Evolutionary conservation across 176 grass and related monocot species (phyloP), one percentile per base, ranked within the genome.

Genomic region (Oryza rufipogon): DNA sequence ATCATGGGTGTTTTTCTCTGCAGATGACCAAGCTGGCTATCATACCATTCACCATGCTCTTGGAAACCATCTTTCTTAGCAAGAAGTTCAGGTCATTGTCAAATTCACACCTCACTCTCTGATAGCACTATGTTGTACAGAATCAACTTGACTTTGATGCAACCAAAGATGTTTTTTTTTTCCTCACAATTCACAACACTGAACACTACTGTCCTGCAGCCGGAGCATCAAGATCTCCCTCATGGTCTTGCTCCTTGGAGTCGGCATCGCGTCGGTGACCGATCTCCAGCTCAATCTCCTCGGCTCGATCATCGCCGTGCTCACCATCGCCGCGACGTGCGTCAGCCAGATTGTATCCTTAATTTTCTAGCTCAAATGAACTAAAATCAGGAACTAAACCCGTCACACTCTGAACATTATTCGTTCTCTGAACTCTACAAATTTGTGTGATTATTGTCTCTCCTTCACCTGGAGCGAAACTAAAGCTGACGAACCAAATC

Each of bases 11-110:
- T 61, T 70, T 33, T 14, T 32, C 81, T 61, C n/a, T 76, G 36
- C 83, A 98, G 96, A 98, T 98, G 96, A 95, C 96, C 75, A 98
- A 98, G 83, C 80, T 98, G 77, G 96, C 96, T 20, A 92, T 98
- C 64, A 99, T 99, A 90, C 93, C 96, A n/a, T 99, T 99, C 89
- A 96, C 96, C 36, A 91, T 99, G 51, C 66, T 87, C 51, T 74
- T 99, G 80, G 96, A 98, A 44, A 98, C 93, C 30, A 16, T 94
- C 65, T 99, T 96, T 73, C 75, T 99, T 4, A 80, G 88, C 87
- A 99, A 94, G 78, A 95, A 89, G 68, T 99, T 99, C 91, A 99
- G 96, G 96, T 99, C 67, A 3, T 68, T n/a, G 10, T 78, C 66
- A 36, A 71, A 82, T 60, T 73, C 67, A 4, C 30, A 56, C 42